Evolutionary conservation across 129 eudicot species (phyloP).

Genomic region (Sambucus nigra): DNA sequence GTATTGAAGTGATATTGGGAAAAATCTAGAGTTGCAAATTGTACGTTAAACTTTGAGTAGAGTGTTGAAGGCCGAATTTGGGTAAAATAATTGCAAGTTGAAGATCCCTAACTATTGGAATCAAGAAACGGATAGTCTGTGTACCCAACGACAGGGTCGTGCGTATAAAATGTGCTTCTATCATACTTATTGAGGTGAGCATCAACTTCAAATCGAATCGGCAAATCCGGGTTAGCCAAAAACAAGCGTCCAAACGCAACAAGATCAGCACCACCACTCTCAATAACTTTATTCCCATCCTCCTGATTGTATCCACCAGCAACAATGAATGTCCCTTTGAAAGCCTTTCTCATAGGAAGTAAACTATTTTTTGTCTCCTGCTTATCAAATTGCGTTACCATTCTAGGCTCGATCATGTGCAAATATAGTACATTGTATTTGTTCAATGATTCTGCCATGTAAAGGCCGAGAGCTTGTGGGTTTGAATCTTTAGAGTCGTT

Average conservation of each 20-base stretch:
- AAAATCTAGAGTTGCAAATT: not conserved
- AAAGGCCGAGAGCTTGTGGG: slow-evolving; percentile 21
- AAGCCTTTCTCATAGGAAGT: slow-evolving; percentile 27
- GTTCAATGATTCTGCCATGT: slow-evolving; percentile 27
- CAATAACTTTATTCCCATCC: slow-evolving; percentile 21
- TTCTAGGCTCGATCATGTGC: slow-evolving; percentile 34
- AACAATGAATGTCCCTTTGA: slow-evolving; percentile 27
- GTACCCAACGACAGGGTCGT: slow-evolving; percentile 12
- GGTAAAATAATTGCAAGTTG: not conserved
- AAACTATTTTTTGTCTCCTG: slow-evolving; percentile 19
- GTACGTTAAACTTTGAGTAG: not conserved
- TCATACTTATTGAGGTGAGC: slow-evolving; percentile 11
- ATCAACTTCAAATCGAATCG: slow-evolving; percentile 9
- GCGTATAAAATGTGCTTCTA: slow-evolving; percentile 11
- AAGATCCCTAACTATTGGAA: not conserved
- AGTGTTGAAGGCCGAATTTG: not conserved
- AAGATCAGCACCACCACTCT: slow-evolving; percentile 6
- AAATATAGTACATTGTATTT: slow-evolving; percentile 19
- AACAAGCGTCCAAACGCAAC: slow-evolving; percentile 14
- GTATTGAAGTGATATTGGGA: not conserved
- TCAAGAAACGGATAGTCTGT: slow-evolving; percentile 14
- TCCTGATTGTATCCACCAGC: slow-evolving; percentile 35
- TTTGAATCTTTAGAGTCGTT: slow-evolving; percentile 24
- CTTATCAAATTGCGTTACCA: slow-evolving; percentile 27
- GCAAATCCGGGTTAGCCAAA: slow-evolving; percentile 14